Percentiles rank a stretch among this genome's conserved stretches.
Evolutionary conservation across 1,139 yeast species (phyloP).

Genomic region (Scheffersomyces cryptocercus): DNA sequence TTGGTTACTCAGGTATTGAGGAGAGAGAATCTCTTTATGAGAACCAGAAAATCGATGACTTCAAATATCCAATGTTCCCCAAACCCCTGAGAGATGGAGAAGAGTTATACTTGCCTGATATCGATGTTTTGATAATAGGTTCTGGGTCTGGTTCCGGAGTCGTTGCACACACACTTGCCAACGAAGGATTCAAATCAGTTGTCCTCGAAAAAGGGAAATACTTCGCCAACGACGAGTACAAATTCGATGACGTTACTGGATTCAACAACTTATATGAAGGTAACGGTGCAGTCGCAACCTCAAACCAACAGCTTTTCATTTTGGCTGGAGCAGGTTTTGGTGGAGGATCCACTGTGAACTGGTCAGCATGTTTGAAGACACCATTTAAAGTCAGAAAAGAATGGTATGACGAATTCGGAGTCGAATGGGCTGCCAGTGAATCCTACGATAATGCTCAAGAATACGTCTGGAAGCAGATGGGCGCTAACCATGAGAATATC

Average conservation of each 20-base stretch:
- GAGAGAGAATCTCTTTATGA: conserved; percentile 29
- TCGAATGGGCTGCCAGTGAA: conserved; percentile 51
- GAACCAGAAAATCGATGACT: conserved; percentile 25
- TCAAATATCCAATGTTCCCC: conserved; percentile 31
- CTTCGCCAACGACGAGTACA: conserved; percentile 36
- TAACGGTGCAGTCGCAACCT: conserved; percentile 34
- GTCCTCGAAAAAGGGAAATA: conserved; percentile 58
- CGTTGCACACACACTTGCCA: conserved; percentile 50
- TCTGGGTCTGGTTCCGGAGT: conserved; percentile 65
- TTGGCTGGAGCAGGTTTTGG: conserved; percentile 61
- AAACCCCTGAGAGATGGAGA: conserved; percentile 32
- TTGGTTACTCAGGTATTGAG: conserved; percentile 38
- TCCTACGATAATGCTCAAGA: conserved; percentile 49
- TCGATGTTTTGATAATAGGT: conserved; percentile 54
- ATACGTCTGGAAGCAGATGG: conserved; percentile 54
- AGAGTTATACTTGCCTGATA: conserved; percentile 37
- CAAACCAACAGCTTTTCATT: conserved; percentile 38
- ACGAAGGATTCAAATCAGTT: conserved; percentile 46
- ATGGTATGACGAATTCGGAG: conserved; percentile 52
- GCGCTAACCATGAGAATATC: conserved; percentile 42
- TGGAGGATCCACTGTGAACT: conserved; percentile 62
- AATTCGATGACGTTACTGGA: conserved; percentile 43
- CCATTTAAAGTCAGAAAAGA: conserved; percentile 57
- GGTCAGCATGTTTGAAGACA: conserved; percentile 60
- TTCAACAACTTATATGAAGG: conserved; percentile 40